Conservation (phyloP, 192 early-diverging fungal species). For the Phycomyces blakesleeanus region DNA sequence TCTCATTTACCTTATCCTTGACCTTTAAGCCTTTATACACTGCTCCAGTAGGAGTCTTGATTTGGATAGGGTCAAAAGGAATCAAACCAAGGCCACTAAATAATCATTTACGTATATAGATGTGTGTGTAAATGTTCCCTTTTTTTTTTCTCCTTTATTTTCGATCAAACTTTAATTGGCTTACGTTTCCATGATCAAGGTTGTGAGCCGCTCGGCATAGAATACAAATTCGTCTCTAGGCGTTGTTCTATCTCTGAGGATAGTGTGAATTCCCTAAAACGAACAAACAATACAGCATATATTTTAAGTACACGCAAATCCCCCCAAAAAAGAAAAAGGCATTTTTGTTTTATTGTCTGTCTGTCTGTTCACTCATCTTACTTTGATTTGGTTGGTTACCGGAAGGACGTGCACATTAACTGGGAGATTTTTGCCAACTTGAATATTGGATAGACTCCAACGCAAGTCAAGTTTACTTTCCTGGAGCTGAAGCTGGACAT, state of each 20-base stretch:
- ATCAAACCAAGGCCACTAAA: slow-evolving; percentile 19
- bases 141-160: background rate
- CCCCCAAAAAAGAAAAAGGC: background rate
- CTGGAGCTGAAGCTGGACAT: slow-evolving; percentile 79
- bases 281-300: background rate
- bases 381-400: slow-evolving; percentile 53
- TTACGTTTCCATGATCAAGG: slow-evolving; percentile 81
- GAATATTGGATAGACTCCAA: slow-evolving; percentile 49
- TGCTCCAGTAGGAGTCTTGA: slow-evolving; percentile 14
- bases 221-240: slow-evolving; percentile 86
- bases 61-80: slow-evolving; percentile 9
- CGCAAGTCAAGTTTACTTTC: slow-evolving; percentile 59
- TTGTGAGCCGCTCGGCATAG: slow-evolving; percentile 83
- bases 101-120: background rate
- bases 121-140: too few species aligned
- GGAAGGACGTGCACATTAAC: slow-evolving; percentile 46
- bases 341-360: too few species aligned
- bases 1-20: slow-evolving; percentile 18
- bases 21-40: slow-evolving; percentile 15
- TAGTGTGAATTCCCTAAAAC: slow-evolving; percentile 72
- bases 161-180: background rate
- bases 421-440: slow-evolving; percentile 32
- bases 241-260: slow-evolving; percentile 68
- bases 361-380: too few species aligned
- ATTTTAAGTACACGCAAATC: too few species aligned